These are phyloP conservation scores for Leptodermis oblonga DNA, from an alignment of 257 asterid species.

Conservation along the genomic window DNA sequence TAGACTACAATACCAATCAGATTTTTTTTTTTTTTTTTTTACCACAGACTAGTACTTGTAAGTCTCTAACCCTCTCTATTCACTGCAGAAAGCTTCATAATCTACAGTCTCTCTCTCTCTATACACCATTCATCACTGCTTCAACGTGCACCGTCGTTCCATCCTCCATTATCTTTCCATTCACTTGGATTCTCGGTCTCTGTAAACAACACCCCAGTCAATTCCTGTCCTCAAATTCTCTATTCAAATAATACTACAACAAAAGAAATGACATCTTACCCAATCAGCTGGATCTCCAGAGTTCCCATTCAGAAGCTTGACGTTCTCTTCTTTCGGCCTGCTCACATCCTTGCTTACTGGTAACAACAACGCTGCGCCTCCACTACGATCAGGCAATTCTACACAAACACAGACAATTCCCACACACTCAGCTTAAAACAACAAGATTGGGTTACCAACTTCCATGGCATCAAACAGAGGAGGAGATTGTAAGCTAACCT, in stretches of 20 bases:
- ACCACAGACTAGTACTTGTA: constrained; percentile 8
- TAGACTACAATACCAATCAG: constrained; percentile 17
- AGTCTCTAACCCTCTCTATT: constrained; percentile 11
- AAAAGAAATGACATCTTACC: constrained; percentile 45
- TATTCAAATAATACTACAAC: neutral
- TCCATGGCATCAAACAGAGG: neutral
- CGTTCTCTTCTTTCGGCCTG: constrained; percentile 69
- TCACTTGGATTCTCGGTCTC: constrained; percentile 90
- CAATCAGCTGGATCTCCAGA: constrained; percentile 67
- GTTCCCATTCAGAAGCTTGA: constrained; percentile 73
- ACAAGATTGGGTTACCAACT: neutral
- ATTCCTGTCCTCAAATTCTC: neutral
- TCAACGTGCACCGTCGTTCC: constrained; percentile 71
- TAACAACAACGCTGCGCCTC: constrained; percentile 50
- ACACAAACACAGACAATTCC: constrained; percentile 17
- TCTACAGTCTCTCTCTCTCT: constrained; percentile 14
- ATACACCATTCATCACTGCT: constrained; percentile 61
- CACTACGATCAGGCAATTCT: constrained; percentile 89
- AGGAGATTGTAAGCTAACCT: constrained; percentile 39
- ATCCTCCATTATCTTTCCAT: constrained; percentile 83
- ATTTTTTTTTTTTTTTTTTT: no score
- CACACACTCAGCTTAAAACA: no score
- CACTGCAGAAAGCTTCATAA: constrained; percentile 9
- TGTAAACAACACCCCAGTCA: constrained; percentile 26
- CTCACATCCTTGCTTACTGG: constrained; percentile 69